phyloP scores from a whole-genome alignment of 139 green algal species.

The Closterium sp. region DNA sequence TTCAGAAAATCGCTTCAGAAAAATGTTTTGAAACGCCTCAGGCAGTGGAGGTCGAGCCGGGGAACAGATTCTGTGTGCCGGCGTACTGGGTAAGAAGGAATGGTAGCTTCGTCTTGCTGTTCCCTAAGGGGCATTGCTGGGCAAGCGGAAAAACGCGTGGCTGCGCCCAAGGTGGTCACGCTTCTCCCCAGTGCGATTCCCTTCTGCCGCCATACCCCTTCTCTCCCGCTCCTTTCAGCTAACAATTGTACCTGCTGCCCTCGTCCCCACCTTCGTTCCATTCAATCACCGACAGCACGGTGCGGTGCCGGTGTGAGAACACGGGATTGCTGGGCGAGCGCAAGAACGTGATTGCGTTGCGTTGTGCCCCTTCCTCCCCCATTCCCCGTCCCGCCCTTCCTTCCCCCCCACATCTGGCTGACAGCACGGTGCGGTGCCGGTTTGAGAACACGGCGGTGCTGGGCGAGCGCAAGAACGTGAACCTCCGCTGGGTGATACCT shows the following conservation, averaged over 20 bases:
- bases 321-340: conserved; percentile 89
- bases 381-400: too few relatives aligned
- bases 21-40: conserved; percentile 73
- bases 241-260: not conserved
- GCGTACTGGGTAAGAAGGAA: too few relatives aligned
- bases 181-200: not conserved
- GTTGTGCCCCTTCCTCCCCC: too few relatives aligned
- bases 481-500: conserved; percentile 83
- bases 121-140: too few relatives aligned
- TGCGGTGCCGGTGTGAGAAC: conserved; percentile 66
- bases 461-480: conserved; percentile 96
- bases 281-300: not conserved
- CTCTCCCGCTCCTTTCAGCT: not conserved
- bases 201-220: too few relatives aligned
- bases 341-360: conserved; percentile 99
- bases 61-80: conserved; percentile 66
- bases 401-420: too few relatives aligned
- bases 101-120: too few relatives aligned
- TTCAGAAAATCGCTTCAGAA: conserved; percentile 35
- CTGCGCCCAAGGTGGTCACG: too few relatives aligned
- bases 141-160: too few relatives aligned
- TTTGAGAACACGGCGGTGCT: conserved; percentile 91
- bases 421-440: too few relatives aligned
- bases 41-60: conserved; percentile 63
- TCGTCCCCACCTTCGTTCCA: too few relatives aligned